Conservation (phyloP, 2,329 filamentous ascomycete genomes). For the Beauveria australis region DNA sequence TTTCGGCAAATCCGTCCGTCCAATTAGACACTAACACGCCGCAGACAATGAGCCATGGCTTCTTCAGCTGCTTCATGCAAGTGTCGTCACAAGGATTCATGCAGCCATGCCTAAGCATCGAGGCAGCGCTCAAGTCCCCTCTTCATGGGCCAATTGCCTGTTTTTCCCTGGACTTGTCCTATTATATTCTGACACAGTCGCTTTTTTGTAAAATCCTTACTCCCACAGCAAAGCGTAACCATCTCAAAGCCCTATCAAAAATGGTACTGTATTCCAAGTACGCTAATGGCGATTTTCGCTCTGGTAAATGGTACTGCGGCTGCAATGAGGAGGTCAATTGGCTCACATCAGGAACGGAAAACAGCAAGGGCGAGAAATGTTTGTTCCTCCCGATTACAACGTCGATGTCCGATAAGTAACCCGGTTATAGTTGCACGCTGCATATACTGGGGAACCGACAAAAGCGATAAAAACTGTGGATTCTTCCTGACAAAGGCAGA, state of each 20-base stretch:
- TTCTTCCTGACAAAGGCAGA: neutral
- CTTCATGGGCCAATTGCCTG: too few species aligned
- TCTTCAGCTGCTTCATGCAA: neutral
- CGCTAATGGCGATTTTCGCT: neutral
- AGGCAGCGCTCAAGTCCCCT: fast-evolving
- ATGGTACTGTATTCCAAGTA: neutral
- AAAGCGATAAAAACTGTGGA: neutral
- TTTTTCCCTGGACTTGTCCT: neutral
- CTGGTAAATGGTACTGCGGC: neutral
- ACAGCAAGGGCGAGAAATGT: neutral
- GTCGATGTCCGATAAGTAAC: neutral
- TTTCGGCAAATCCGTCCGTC: too few species aligned
- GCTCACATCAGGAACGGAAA: neutral
- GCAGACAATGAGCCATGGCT: too few species aligned
- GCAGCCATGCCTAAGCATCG: neutral
- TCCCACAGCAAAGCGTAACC: neutral
- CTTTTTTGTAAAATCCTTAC: too few species aligned
- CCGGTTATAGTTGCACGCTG: neutral
- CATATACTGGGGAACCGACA: neutral
- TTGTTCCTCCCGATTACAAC: neutral
- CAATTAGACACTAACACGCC: too few species aligned
- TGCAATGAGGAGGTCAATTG: neutral
- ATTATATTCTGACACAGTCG: neutral
- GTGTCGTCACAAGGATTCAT: neutral
- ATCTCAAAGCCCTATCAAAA: neutral